Evolutionary conservation across 805 yeast genomes (phyloP), one percentile per base, ranked within the genome.

Genomic region (Kodamaea hsintzibuensis): DNA sequence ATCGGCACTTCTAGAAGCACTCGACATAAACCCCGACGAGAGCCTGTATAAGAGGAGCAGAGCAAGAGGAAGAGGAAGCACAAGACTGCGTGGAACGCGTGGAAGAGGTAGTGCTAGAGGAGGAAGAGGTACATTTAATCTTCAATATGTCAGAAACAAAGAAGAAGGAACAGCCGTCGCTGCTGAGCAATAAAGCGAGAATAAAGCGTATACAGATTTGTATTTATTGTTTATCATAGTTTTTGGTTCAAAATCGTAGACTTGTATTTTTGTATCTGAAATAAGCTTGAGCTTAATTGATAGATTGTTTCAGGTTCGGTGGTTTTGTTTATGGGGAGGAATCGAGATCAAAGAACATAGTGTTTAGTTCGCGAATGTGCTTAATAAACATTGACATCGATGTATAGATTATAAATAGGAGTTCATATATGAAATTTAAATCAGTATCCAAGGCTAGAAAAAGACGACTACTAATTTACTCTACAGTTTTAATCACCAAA

Each of bases 121-220:
- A 18, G 44, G 57, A 13, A 52, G 67, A 46, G 62, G 63, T 35
- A 50, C 57, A 42, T 61, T 57, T 50, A 49, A 55, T 22, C 56
- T 49, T 13, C 68, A 57, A 30, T 68, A 70, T 56, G 68, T 66
- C 42, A 54, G 72, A 54, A 57, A 55, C 37, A 61, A 57, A 22
- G 46, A 45, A 27, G 48, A 45, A 25, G 44, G 44, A 17, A 40
- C 44, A 12, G 44, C 25, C 12, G 44, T 40, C n/a, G 44, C 44
- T 40, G 44, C 44, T 40, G 44, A 40, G 44, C 19, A 40, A 38
- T 30, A 30, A 30, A 30, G 35, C 13, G 35, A 30, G 35, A 8
- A 30, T 30, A 30, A 38, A 14, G 17, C 25, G 44, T 40, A 17
- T 40, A 40, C 25, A 40, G 25, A 40, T 5, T 40, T 10, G n/a